phyloP scores from a whole-genome alignment of 2,329 filamentous ascomycete genomes.

The Cladosporium sp. region DNA sequence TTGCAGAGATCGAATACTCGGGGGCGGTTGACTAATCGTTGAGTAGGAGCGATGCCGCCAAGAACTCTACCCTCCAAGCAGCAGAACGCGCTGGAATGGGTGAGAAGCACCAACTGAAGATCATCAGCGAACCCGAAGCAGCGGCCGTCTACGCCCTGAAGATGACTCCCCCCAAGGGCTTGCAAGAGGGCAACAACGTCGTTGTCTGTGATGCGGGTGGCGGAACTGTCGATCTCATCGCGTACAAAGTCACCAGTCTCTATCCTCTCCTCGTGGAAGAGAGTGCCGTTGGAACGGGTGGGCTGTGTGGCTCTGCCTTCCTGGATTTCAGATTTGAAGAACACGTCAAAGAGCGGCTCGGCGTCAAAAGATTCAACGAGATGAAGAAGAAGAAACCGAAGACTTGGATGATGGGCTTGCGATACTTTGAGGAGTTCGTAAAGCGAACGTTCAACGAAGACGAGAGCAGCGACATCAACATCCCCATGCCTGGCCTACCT shows the following conservation, averaged over 20 bases:
- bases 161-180: constrained; percentile 68
- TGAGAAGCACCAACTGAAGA: constrained; percentile 60
- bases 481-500: constrained; percentile 69
- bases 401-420: constrained; percentile 66
- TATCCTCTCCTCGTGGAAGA: constrained; percentile 69
- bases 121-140: constrained; percentile 76
- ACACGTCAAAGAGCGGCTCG: constrained; percentile 62
- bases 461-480: constrained; percentile 59
- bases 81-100: constrained; percentile 77
- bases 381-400: constrained; percentile 74
- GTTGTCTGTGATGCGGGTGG: constrained; percentile 53
- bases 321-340: constrained; percentile 77
- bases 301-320: constrained; percentile 70
- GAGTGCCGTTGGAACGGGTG: constrained; percentile 71
- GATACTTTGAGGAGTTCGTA: constrained; percentile 78
- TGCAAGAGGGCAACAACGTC: constrained; percentile 60
- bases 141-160: constrained; percentile 75
- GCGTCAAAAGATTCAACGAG: constrained; percentile 57
- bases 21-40: not conserved
- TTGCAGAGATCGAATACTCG: too few species aligned
- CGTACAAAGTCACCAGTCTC: constrained; percentile 71
- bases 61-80: constrained; percentile 72
- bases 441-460: constrained; percentile 79
- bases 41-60: constrained; percentile 60
- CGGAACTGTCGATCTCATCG: constrained; percentile 67